Conservation (phyloP, 768 basidiomycete genomes). For the Hypholoma fasciculare region DNA sequence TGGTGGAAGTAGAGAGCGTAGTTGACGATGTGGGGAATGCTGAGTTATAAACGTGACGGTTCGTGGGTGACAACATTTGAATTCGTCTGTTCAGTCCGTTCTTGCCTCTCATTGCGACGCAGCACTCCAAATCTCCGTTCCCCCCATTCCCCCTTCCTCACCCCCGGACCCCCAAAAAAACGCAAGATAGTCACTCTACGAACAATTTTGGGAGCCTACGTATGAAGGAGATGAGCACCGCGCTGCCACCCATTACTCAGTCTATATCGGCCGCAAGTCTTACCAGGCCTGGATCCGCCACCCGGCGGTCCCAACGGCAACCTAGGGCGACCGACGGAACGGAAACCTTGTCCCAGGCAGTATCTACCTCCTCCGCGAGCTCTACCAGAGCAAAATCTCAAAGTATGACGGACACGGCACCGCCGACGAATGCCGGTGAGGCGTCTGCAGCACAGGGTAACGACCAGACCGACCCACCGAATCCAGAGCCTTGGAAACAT, state of each 20-base stretch:
- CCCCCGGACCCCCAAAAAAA: neutral
- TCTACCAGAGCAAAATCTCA: neutral
- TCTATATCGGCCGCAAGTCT: neutral
- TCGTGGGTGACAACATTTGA: neutral
- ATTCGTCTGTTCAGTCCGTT: neutral
- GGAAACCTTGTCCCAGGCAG: neutral
- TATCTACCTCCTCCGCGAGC: neutral
- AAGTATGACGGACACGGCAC: neutral
- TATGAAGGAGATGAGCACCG: neutral
- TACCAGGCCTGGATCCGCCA: neutral
- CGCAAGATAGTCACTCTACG: neutral
- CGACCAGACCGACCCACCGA: neutral
- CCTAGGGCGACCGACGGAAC: neutral
- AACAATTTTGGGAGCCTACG: neutral
- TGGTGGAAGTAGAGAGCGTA: neutral
- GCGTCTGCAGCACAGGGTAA: neutral
- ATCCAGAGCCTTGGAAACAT: slow-evolving; percentile 34
- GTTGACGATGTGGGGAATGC: neutral
- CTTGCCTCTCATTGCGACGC: neutral
- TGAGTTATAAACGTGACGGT: neutral
- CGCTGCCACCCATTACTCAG: neutral
- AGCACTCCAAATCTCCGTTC: neutral
- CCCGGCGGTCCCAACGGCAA: neutral
- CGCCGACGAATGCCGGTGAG: neutral
- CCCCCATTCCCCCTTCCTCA: neutral